These are phyloP conservation scores for Physcia stellaris DNA, from an alignment of 495 filamentous ascomycete genomes.

Conservation along the genomic window DNA sequence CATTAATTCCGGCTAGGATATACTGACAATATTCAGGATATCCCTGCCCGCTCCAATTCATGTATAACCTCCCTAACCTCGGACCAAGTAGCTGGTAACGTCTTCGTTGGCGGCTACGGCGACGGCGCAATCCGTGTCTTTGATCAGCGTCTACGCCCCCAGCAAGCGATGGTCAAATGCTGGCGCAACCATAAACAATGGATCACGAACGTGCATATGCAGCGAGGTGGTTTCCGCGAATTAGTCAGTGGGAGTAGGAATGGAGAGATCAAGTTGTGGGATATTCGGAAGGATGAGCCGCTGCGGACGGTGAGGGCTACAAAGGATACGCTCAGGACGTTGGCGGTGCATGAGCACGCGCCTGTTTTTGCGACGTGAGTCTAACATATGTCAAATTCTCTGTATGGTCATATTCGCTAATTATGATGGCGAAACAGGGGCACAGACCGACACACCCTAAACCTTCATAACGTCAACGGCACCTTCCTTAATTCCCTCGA, in stretches of 20 bases:
- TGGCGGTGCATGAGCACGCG: constrained; percentile 91
- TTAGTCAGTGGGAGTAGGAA: constrained; percentile 75
- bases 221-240: constrained; percentile 85
- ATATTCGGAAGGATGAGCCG: constrained; percentile 70
- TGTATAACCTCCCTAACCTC: constrained; percentile 93
- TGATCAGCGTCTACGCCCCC: constrained; percentile 69
- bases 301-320: constrained; percentile 62
- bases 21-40: constrained; percentile 41
- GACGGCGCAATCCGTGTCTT: constrained; percentile 95
- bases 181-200: constrained; percentile 94
- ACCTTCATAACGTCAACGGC: constrained; percentile 80
- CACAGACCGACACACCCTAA: constrained; percentile 74
- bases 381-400: background rate
- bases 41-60: constrained; percentile 86
- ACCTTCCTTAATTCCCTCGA: constrained; percentile 64
- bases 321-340: constrained; percentile 58
- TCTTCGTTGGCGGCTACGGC: constrained; percentile 92
- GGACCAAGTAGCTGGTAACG: constrained; percentile 90
- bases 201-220: constrained; percentile 93
- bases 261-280: constrained; percentile 91
- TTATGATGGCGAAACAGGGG: constrained; percentile 38
- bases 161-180: constrained; percentile 78
- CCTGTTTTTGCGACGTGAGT: constrained; percentile 93
- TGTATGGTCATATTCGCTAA: background rate
- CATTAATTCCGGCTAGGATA: background rate